A percentile compares a stretch with the other conserved stretches of the same genome.
These are phyloP conservation scores for Nicotiana noctiflora DNA, from an alignment of 257 asterid species.

Conservation along the genomic window DNA sequence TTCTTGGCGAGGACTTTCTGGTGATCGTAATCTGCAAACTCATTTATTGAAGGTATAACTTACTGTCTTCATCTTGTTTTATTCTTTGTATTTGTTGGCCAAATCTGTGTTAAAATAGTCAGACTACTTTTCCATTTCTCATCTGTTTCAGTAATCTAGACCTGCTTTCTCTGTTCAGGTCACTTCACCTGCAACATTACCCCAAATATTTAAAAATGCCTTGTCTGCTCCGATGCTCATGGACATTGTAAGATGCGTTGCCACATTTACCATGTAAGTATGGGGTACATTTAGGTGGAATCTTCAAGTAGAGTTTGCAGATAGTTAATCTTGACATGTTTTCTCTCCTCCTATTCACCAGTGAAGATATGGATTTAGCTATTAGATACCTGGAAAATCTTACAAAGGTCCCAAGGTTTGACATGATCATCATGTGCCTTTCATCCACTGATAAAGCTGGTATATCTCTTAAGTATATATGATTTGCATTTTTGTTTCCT, in stretches of 20 bases:
- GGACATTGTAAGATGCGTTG: slow-evolving; percentile 68
- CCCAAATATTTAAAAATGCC: slow-evolving; percentile 77
- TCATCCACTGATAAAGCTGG: slow-evolving; percentile 72
- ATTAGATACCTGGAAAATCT: slow-evolving; percentile 65
- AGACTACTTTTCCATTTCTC: not conserved
- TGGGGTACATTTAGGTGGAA: not conserved
- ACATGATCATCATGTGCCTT: slow-evolving; percentile 81
- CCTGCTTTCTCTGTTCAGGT: slow-evolving; percentile 38
- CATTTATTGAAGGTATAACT: slow-evolving; percentile 63
- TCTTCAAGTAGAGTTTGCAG: slow-evolving; percentile 8
- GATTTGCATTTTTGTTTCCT: not conserved
- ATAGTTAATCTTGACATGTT: not conserved
- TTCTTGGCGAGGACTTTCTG: slow-evolving; percentile 86
- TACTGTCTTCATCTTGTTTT: not conserved
- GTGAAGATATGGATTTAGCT: slow-evolving; percentile 72
- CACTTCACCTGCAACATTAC: slow-evolving; percentile 64
- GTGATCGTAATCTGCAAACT: slow-evolving; percentile 65
- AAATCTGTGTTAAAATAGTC: not conserved
- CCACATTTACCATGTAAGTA: slow-evolving; percentile 69
- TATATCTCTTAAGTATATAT: slow-evolving; percentile 24
- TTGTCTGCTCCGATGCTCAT: slow-evolving; percentile 71
- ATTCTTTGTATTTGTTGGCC: not conserved
- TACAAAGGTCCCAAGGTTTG: slow-evolving; percentile 75
- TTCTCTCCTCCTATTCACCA: slow-evolving; percentile 30
- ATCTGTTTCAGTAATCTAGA: not conserved